These are phyloP conservation scores for Phlegmacium glaucopus DNA, from an alignment of 768 basidiomycete species.

Conservation along the genomic window DNA sequence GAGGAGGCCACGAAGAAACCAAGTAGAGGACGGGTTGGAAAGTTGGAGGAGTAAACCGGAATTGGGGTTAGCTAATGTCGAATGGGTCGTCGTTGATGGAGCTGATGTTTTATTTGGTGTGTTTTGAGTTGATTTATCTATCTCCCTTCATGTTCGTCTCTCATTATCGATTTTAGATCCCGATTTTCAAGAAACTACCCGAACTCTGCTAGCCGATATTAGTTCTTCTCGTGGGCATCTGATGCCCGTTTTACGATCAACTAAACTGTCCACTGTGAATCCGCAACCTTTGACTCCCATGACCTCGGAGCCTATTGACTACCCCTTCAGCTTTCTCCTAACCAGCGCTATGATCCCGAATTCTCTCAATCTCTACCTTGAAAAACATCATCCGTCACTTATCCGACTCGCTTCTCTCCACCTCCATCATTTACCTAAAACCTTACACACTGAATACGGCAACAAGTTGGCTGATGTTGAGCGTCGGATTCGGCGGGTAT, in stretches of 20 bases:
- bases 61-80: slow-evolving; percentile 64
- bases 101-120: slow-evolving; percentile 87
- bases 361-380: slow-evolving; percentile 64
- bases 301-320: slow-evolving; percentile 46
- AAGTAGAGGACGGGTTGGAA: slow-evolving; percentile 38
- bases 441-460: slow-evolving; percentile 72
- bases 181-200: slow-evolving; percentile 78
- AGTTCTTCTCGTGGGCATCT: slow-evolving; percentile 54
- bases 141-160: not conserved
- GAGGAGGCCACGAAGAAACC: slow-evolving; percentile 15
- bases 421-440: slow-evolving; percentile 73
- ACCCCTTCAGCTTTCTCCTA: slow-evolving; percentile 80
- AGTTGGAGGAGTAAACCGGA: slow-evolving; percentile 43
- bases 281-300: too few species aligned
- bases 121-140: too few species aligned
- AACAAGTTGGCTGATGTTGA: slow-evolving; percentile 81
- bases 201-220: slow-evolving; percentile 67
- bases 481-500: slow-evolving; percentile 68
- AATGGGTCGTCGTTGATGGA: slow-evolving; percentile 91
- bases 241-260: slow-evolving; percentile 30
- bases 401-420: slow-evolving; percentile 75
- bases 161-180: slow-evolving; percentile 46
- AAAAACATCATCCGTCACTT: slow-evolving; percentile 55
- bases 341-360: slow-evolving; percentile 87
- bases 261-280: slow-evolving; percentile 17